Evolutionary conservation across 2,329 filamentous ascomycete species (phyloP), one percentile per base, ranked within the genome.

Genomic region (Calonectria montana): DNA sequence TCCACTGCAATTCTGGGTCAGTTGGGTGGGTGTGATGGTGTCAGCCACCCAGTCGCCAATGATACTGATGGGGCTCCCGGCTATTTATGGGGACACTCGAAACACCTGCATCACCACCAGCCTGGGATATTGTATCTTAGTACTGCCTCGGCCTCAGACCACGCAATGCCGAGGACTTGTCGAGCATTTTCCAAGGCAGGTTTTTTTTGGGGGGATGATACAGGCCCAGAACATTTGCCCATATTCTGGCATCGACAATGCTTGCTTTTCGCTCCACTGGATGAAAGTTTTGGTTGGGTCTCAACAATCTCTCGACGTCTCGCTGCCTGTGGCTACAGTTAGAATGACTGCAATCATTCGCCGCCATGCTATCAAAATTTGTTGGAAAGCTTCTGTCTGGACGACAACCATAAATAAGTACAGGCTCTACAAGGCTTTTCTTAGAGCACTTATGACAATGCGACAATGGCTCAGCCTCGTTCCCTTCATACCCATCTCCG

Each of bases 401-500:
- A 41, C 39, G 31, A n/a, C 9, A 4, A 12, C 23, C 21, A 29
- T 63, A 62, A 31, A 62, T 62, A 41, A 27, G 18, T 43, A 41
- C 16, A 25, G 48, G 25, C 21, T 50, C 35, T 25, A 15, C 21
- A 25, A 50, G 27, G 21, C 59, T 27, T 59, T n/a, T 37, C 31
- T 6, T 21, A 15, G 37, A 15, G 53, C 5, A n/a, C 12, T 55
- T 8, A 16, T 37, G 23, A 50, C 8, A 47, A 23, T 29, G 31
- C 65, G 16, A 50, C 55, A 25, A 76, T 77, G 76, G 62, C 74
- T 47, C 59, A 48, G 45, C 55, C 48, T 55, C 64, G 64, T 23
- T 72, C 74, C 50, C 65, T 82, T 71, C 77, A 83, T 65, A 82
- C 79, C 53, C 81, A 83, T 74, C 59, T 87, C 62, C 85, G 88